These are phyloP conservation scores for Panellus pusillus DNA, from an alignment of 768 basidiomycete genomes.

Conservation along the genomic window DNA sequence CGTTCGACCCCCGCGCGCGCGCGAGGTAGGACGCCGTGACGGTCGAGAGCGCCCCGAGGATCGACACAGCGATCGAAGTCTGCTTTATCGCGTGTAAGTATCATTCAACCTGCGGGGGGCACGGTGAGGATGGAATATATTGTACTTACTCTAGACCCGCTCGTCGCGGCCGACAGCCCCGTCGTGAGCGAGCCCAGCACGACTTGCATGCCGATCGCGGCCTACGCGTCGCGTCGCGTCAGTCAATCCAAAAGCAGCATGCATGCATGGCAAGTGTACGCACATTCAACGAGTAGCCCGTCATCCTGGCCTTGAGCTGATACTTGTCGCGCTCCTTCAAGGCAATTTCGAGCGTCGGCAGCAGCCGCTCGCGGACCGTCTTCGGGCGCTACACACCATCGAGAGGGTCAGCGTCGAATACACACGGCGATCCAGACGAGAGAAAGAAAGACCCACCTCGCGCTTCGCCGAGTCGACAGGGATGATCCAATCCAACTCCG, in stretches of 20 bases:
- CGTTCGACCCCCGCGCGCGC: constrained; percentile 64
- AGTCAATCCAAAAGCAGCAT: constrained; percentile 40
- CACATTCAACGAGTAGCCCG: constrained; percentile 12
- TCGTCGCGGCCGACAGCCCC: constrained; percentile 52
- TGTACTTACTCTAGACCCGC: constrained; percentile 42
- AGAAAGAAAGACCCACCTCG: neutral
- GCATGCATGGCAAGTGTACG: neutral
- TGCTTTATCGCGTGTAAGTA: constrained; percentile 11
- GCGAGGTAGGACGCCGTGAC: constrained; percentile 73
- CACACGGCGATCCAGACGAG: neutral
- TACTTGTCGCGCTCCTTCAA: constrained; percentile 46
- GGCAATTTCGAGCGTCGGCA: constrained; percentile 53
- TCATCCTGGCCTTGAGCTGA: constrained; percentile 38
- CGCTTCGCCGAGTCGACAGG: constrained; percentile 33
- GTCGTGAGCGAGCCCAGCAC: constrained; percentile 67
- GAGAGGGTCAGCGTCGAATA: neutral
- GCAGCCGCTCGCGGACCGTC: constrained; percentile 52
- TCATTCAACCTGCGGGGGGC: neutral
- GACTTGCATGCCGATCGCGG: constrained; percentile 64
- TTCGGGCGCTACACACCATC: constrained; percentile 26
- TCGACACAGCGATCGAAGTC: constrained; percentile 38
- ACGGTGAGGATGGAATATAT: neutral
- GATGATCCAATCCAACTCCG: constrained; percentile 41
- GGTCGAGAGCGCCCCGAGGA: constrained; percentile 53
- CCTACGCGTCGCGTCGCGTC: constrained; percentile 35